Evolutionary conservation across 2,329 filamentous ascomycete species (phyloP).

Genomic region (Scedosporium aurantiacum): DNA sequence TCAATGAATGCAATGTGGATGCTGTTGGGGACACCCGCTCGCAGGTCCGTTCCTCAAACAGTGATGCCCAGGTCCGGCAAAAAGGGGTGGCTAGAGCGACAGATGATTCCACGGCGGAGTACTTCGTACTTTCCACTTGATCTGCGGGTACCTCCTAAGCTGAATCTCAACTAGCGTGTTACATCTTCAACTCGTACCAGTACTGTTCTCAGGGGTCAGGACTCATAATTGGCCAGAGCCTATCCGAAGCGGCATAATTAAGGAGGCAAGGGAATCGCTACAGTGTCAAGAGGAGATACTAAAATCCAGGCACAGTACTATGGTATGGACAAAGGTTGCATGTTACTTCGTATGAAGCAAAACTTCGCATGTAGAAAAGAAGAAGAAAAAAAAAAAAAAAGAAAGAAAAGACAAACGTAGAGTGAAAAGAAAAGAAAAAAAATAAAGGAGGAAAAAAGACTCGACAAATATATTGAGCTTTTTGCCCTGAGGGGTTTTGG

Average conservation of each 20-base stretch:
- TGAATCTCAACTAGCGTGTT: neutral
- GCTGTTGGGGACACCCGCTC: neutral
- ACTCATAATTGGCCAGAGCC: constrained; percentile 10
- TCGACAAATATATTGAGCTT: too few species aligned
- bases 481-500: too few species aligned
- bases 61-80: neutral
- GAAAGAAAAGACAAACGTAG: too few species aligned
- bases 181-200: neutral
- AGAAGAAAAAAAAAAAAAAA: too few species aligned
- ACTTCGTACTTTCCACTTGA: neutral
- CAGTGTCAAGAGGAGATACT: constrained; percentile 6
- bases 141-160: neutral
- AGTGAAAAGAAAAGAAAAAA: too few species aligned
- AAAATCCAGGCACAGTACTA: constrained; percentile 8
- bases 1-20: constrained; percentile 8
- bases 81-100: neutral
- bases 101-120: too few species aligned
- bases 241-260: constrained; percentile 15
- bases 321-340: too few species aligned
- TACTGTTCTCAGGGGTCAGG: neutral
- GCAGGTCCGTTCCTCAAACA: constrained; percentile 2
- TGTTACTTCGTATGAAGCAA: too few species aligned
- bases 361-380: too few species aligned
- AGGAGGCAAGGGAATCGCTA: neutral
- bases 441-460: too few species aligned